These are phyloP conservation scores for Pyronema omphalodes DNA, from an alignment of 495 filamentous ascomycete species.

Conservation along the genomic window DNA sequence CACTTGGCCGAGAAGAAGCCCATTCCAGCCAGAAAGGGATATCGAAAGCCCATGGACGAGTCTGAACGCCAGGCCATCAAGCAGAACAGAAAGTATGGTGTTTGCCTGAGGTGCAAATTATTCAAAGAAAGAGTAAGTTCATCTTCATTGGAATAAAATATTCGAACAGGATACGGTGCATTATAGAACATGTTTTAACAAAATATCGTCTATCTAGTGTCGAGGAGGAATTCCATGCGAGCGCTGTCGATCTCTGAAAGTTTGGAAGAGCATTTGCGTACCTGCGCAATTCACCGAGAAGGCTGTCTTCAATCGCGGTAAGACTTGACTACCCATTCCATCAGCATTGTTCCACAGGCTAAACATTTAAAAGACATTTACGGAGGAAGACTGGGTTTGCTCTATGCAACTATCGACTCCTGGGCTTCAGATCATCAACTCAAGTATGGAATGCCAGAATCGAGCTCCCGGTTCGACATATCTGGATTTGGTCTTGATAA, in stretches of 20 bases:
- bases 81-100: constrained; percentile 19
- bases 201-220: constrained; percentile 8
- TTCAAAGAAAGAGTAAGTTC: constrained; percentile 22
- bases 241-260: constrained; percentile 17
- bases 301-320: constrained; percentile 21
- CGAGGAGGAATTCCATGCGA: constrained; percentile 22
- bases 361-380: neutral
- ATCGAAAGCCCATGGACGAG: constrained; percentile 13
- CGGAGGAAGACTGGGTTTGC: constrained; percentile 8
- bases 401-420: constrained; percentile 14
- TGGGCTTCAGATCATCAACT: constrained; percentile 3
- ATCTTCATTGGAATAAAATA: neutral
- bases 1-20: neutral
- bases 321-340: neutral
- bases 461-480: neutral
- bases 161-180: neutral
- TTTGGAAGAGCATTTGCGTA: constrained; percentile 23
- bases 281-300: constrained; percentile 21
- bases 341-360: neutral
- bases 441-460: neutral
- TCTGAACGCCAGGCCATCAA: constrained; percentile 22
- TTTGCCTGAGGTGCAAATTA: constrained; percentile 23
- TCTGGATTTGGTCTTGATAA: neutral
- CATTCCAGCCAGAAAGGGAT: neutral
- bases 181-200: neutral